These are phyloP conservation scores for Fusarium torulosum DNA, from an alignment of 2,329 filamentous ascomycete genomes.

Conservation along the genomic window DNA sequence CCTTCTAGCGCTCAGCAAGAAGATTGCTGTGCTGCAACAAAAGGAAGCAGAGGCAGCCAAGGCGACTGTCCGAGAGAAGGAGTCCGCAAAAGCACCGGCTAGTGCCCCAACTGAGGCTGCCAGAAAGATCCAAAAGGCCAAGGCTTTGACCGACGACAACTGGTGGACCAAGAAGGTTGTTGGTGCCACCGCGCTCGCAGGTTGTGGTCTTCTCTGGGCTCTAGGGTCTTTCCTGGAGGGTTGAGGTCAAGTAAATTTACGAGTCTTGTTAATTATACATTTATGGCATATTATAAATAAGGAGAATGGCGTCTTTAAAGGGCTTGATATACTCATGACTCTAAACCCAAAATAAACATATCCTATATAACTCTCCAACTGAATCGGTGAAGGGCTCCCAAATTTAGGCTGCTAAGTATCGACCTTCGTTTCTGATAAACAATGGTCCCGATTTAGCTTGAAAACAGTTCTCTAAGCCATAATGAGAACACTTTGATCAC, in stretches of 20 bases:
- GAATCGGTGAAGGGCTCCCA: neutral
- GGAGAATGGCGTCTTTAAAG: conserved; percentile 26
- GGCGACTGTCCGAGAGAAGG: conserved; percentile 40
- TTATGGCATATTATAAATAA: conserved; percentile 7
- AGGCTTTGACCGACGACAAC: conserved; percentile 72
- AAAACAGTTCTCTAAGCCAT: neutral
- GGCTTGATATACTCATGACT: neutral
- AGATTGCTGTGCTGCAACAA: conserved; percentile 67
- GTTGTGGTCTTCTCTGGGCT: conserved; percentile 71
- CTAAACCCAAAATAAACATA: conserved; percentile 12
- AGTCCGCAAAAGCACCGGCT: conserved; percentile 47
- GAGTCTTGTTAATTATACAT: conserved; percentile 7
- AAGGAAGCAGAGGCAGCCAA: conserved; percentile 61
- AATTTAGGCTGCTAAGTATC: neutral
- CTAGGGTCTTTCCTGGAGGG: conserved; percentile 65
- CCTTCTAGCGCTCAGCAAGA: conserved; percentile 78
- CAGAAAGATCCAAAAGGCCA: conserved; percentile 58
- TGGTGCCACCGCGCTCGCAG: conserved; percentile 72
- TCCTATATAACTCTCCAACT: neutral
- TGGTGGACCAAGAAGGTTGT: conserved; percentile 76
- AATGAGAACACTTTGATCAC: neutral
- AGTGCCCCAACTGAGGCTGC: conserved; percentile 47
- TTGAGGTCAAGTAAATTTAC: conserved; percentile 24
- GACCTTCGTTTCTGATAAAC: neutral
- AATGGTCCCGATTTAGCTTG: neutral